These are phyloP conservation scores for Hericium coralloides DNA, from an alignment of 768 basidiomycete species.

Conservation along the genomic window DNA sequence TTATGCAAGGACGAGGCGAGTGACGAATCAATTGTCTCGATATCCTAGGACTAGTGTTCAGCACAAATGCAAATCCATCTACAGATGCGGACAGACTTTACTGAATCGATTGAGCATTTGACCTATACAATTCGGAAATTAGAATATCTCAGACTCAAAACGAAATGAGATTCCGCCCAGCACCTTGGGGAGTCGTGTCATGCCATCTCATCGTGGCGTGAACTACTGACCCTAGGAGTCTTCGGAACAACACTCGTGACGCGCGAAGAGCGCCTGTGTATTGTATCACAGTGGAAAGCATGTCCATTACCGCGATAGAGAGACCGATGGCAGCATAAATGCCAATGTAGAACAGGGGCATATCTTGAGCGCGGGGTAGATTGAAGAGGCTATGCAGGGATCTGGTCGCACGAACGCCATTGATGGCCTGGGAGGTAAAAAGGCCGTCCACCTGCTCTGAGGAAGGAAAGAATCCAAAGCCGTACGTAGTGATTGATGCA, in stretches of 20 bases:
- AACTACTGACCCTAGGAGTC: constrained; percentile 60
- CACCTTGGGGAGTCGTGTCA: constrained; percentile 73
- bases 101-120: constrained; percentile 84
- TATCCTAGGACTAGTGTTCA: constrained; percentile 37
- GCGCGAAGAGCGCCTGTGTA: constrained; percentile 46
- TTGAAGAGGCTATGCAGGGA: neutral
- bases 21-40: constrained; percentile 82
- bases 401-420: constrained; percentile 8
- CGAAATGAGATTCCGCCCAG: constrained; percentile 9
- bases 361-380: constrained; percentile 40
- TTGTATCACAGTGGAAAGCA: constrained; percentile 43
- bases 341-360: constrained; percentile 65
- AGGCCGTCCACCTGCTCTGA: constrained; percentile 20
- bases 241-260: constrained; percentile 30
- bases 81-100: constrained; percentile 31
- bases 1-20: constrained; percentile 60
- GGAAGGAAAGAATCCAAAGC: constrained; percentile 11
- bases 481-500: constrained; percentile 6
- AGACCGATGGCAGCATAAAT: constrained; percentile 61
- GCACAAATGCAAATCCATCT: neutral
- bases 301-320: constrained; percentile 34
- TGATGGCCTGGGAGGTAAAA: constrained; percentile 15
- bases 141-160: neutral
- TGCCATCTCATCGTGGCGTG: constrained; percentile 80
- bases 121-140: constrained; percentile 29